Percentiles rank a stretch among this genome's conserved stretches.
phyloP scores from a whole-genome alignment of 495 filamentous ascomycete genomes.

The Glonium stellatum region DNA sequence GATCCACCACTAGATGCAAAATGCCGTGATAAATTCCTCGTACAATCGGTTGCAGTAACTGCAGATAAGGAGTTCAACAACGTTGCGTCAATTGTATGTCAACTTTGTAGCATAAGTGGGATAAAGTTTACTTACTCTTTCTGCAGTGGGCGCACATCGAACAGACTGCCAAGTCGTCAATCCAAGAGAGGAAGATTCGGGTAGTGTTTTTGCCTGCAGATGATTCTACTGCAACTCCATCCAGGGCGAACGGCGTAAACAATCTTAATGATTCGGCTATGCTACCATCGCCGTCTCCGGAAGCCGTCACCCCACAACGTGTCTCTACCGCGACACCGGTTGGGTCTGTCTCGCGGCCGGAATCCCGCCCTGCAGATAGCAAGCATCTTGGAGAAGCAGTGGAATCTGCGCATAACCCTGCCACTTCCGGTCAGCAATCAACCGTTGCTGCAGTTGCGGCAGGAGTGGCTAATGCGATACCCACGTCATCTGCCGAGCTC shows the following conservation, averaged over 20 bases:
- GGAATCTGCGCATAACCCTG: conserved; percentile 27
- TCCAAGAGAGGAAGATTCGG: conserved; percentile 95
- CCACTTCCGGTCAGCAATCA: conserved; percentile 17
- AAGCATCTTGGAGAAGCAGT: conserved; percentile 30
- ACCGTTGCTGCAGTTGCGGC: conserved; percentile 41
- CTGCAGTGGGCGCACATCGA: conserved; percentile 71
- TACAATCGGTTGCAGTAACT: conserved; percentile 83
- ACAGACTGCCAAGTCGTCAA: conserved; percentile 62
- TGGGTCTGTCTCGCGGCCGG: conserved; percentile 29
- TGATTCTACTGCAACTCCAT: conserved; percentile 36
- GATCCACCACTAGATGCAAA: conserved; percentile 78
- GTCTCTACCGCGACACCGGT: conserved; percentile 19
- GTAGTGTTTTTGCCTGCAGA: conserved; percentile 70
- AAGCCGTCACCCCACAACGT: conserved; percentile 34
- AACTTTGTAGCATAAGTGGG: neutral
- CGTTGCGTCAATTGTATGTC: conserved; percentile 68
- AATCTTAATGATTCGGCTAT: conserved; percentile 23
- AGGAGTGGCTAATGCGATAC: conserved; percentile 39
- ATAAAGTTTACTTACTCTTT: conserved; percentile 28
- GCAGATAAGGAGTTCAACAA: conserved; percentile 75
- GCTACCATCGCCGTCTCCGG: conserved; percentile 30
- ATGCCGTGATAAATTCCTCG: conserved; percentile 96
- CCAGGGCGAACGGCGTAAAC: conserved; percentile 46
- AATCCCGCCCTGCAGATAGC: conserved; percentile 27
- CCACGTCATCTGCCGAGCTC: conserved; percentile 55